Base-by-base conservation (phyloP, 2,329 filamentous ascomycete genomes). In the Thyridium curvatum region DNA sequence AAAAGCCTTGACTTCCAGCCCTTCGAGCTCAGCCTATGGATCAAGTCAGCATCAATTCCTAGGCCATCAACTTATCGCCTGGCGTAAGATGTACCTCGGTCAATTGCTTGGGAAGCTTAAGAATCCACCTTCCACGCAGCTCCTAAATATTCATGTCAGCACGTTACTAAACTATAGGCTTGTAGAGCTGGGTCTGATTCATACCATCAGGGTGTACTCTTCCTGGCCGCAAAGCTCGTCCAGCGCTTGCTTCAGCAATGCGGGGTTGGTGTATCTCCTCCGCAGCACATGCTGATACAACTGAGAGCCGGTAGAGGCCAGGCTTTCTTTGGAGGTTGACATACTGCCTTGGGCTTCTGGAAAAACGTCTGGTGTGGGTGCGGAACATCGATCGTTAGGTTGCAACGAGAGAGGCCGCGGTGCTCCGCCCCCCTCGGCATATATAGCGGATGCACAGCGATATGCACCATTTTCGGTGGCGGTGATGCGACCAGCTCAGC, bases 251-350 rank as follows among this genome's bases (percentile, higher is more conserved):
- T 47, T 47, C 16, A 49, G 40, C 26, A 43, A 46, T 16, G 29
- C 7, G 4, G 43, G 45, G 18, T 49, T 40, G 18, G 44, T 43
- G 26, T 49, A 49, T 33, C 39, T 47, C 34, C 43, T 42, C 30
- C 41, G 43, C 32, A 49, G 31, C 10, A 47, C 37, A 12, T 43
- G 32, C 17, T 47, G 35, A 37, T 42, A 38, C 36, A 33, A 46
- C 12, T 26, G 12, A 9, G 14, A 17, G 10, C 18, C 13, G n/a
- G 13, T 32, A 9, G 12, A n/a, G 15, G 32, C 15, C 14, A 26
- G 21, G 35, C 13, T 30, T 30, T 30, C 16, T 29, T 33, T 4
- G 18, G 18, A 21, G 42, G 13, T 28, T 30, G 26, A 38, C 16
- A 12, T 34, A 29, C 32, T 17, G 34, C 32, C 18, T 15, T 39